These are phyloP conservation scores for Mortierella sp. DNA, from an alignment of 371 early-diverging fungal genomes.

Conservation along the genomic window DNA sequence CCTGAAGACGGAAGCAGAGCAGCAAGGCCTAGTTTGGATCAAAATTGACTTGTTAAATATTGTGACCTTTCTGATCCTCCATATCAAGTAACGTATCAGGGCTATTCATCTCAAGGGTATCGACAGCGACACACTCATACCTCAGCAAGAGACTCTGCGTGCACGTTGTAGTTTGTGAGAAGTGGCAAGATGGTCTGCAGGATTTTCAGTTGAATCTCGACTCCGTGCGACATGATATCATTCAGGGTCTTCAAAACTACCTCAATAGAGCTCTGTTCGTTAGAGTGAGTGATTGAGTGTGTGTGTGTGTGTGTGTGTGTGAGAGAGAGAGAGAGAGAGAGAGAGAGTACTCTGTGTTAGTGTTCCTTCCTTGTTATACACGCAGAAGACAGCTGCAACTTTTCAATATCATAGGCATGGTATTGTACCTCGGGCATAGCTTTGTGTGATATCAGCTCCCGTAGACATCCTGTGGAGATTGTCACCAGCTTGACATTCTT, in stretches of 20 bases:
- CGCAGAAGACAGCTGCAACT: not conserved
- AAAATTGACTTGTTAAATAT: not conserved
- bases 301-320: too few relatives aligned
- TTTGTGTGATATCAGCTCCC: constrained; percentile 86
- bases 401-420: too few relatives aligned
- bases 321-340: too few relatives aligned
- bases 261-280: constrained; percentile 71
- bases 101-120: too few relatives aligned
- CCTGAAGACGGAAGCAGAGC: constrained; percentile 91
- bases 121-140: too few relatives aligned
- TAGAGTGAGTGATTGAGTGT: not conserved
- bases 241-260: constrained; percentile 79
- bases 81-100: too few relatives aligned
- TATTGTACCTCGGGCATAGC: constrained; percentile 91
- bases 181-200: constrained; percentile 94
- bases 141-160: constrained; percentile 87
- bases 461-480: constrained; percentile 90
- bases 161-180: constrained; percentile 83
- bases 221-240: constrained; percentile 77
- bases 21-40: constrained; percentile 72
- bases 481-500: constrained; percentile 88
- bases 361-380: not conserved
- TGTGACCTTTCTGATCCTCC: too few relatives aligned
- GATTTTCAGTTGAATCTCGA: constrained; percentile 94
- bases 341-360: too few relatives aligned